These are phyloP conservation scores for Aureobasidium sp. DNA, from an alignment of 2,329 filamentous ascomycete genomes.

Conservation along the genomic window DNA sequence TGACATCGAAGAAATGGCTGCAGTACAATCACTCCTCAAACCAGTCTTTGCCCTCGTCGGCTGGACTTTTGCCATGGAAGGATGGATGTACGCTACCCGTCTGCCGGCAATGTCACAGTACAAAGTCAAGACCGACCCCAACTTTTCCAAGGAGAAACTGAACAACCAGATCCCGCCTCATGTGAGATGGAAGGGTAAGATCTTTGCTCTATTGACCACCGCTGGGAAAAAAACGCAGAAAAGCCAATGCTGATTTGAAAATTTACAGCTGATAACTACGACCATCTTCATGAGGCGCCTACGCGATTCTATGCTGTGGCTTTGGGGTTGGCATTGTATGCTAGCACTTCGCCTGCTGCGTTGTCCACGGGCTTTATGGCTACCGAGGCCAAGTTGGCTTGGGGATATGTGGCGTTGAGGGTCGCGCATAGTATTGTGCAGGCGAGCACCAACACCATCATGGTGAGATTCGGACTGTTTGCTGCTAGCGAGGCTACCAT, in stretches of 20 bases:
- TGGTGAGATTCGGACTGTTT: slow-evolving; percentile 32
- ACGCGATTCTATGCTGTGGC: slow-evolving; percentile 38
- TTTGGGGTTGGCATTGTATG: slow-evolving; percentile 31
- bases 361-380: slow-evolving; percentile 19
- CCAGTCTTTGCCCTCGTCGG: slow-evolving; percentile 28
- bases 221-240: too few relatives aligned
- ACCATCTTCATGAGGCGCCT: slow-evolving; percentile 40
- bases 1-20: neutral
- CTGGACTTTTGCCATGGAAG: slow-evolving; percentile 39
- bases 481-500: slow-evolving; percentile 19
- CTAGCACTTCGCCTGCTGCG: neutral
- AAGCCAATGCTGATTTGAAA: neutral
- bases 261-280: slow-evolving; percentile 34
- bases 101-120: slow-evolving; percentile 32
- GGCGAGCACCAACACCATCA: slow-evolving; percentile 31
- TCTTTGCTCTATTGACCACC: too few relatives aligned
- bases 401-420: slow-evolving; percentile 37
- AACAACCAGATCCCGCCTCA: slow-evolving; percentile 21
- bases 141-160: slow-evolving; percentile 10
- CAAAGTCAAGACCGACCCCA: slow-evolving; percentile 20
- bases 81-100: slow-evolving; percentile 36
- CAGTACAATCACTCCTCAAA: slow-evolving; percentile 1
- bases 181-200: slow-evolving; percentile 16
- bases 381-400: slow-evolving; percentile 32
- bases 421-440: slow-evolving; percentile 38